A percentile compares a stretch with the other conserved stretches of the same genome.
These are phyloP conservation scores for Penicillium arizonense DNA, from an alignment of 495 filamentous ascomycete genomes.

Conservation along the genomic window DNA sequence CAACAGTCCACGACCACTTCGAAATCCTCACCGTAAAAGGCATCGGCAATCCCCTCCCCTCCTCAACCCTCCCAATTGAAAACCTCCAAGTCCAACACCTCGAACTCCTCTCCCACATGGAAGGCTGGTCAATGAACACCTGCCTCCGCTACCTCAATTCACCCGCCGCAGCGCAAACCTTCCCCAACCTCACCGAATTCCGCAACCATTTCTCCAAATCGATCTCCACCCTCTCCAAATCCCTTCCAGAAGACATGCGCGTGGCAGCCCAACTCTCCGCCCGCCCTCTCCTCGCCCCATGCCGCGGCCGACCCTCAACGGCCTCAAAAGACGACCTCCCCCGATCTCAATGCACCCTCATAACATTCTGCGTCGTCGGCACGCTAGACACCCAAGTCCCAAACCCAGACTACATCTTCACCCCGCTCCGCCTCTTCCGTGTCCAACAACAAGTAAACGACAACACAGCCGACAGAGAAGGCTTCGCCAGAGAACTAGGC, in stretches of 20 bases:
- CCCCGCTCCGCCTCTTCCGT: conserved; percentile 56
- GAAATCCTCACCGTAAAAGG: conserved; percentile 70
- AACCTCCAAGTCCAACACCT: conserved; percentile 58
- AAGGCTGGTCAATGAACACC: conserved; percentile 54
- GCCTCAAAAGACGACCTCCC: conserved; percentile 22
- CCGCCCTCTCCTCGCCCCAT: conserved; percentile 45
- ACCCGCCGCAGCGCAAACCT: conserved; percentile 25
- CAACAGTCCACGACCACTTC: conserved; percentile 64
- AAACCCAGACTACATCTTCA: conserved; percentile 41
- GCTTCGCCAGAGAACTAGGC: conserved; percentile 46
- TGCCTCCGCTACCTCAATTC: conserved; percentile 49
- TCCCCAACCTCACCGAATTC: conserved; percentile 38
- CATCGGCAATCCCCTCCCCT: conserved; percentile 65
- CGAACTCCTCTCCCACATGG: conserved; percentile 54
- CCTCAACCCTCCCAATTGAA: conserved; percentile 54
- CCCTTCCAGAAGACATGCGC: conserved; percentile 48
- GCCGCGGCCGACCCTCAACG: conserved; percentile 19
- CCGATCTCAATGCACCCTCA: conserved; percentile 27
- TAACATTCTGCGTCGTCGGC: conserved; percentile 57
- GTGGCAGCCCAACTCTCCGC: conserved; percentile 47
- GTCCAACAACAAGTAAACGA: conserved; percentile 55
- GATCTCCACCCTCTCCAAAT: conserved; percentile 39
- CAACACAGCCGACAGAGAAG: conserved; percentile 45
- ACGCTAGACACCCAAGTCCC: conserved; percentile 44
- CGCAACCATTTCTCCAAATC: conserved; percentile 36